phyloP scores from a whole-genome alignment of 2,329 filamentous ascomycete species.

The Xylaria sp. region DNA sequence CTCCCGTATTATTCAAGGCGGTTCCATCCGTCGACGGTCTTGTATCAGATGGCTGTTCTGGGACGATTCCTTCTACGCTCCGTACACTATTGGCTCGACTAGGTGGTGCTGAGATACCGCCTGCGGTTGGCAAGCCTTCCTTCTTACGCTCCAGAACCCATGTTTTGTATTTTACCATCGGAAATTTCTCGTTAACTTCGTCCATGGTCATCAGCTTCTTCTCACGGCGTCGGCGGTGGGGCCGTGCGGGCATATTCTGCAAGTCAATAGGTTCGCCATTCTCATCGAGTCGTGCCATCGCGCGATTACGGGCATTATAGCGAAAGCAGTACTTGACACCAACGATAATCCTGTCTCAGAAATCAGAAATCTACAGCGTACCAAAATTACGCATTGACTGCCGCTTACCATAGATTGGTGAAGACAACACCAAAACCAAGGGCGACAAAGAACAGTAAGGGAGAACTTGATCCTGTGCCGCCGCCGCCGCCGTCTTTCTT shows the following conservation, averaged over 20 bases:
- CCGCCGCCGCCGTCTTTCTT: constrained; percentile 41
- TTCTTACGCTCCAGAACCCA: constrained; percentile 88
- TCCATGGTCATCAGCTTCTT: constrained; percentile 99
- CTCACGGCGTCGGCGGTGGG: constrained; percentile 87
- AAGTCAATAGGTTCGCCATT: constrained; percentile 91
- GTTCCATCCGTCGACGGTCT: constrained; percentile 58
- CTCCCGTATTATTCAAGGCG: constrained; percentile 48
- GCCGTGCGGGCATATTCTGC: constrained; percentile 79
- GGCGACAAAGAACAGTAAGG: constrained; percentile 91
- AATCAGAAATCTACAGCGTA: constrained; percentile 36
- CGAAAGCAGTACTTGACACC: constrained; percentile 99
- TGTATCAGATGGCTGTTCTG: constrained; percentile 58
- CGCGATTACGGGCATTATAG: constrained; percentile 93
- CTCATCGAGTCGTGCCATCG: constrained; percentile 75
- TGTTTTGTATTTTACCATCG: constrained; percentile 93
- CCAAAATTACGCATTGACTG: constrained; percentile 10
- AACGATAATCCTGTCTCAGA: constrained; percentile 86
- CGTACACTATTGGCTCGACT: constrained; percentile 80
- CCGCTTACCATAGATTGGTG: constrained; percentile 92
- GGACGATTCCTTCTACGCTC: constrained; percentile 69
- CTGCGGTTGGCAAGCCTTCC: constrained; percentile 83
- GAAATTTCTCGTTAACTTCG: constrained; percentile 97
- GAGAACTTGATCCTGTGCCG: constrained; percentile 70
- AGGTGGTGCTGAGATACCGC: constrained; percentile 80
- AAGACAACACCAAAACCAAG: constrained; percentile 98